Conservation (phyloP, 441 rosid genomes). For the Euphorbia celastroides region DNA sequence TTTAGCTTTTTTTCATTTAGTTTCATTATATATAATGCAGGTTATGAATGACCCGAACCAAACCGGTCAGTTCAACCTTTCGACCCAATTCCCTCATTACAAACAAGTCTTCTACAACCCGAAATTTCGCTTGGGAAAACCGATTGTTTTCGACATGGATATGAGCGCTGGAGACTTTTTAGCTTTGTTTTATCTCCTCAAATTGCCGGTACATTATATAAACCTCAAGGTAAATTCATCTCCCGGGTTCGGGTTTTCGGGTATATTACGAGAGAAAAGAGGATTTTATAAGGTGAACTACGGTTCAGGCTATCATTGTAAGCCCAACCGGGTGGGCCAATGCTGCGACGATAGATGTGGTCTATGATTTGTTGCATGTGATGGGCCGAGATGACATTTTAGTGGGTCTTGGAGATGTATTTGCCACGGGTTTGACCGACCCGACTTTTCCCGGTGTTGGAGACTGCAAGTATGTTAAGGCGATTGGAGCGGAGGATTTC, state of each 20-base stretch:
- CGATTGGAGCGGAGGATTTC: slow-evolving; percentile 68
- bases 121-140: slow-evolving; percentile 53
- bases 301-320: slow-evolving; percentile 64
- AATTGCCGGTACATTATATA: slow-evolving; percentile 62
- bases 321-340: slow-evolving; percentile 94
- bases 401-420: slow-evolving; percentile 73
- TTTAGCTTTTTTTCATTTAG: not conserved
- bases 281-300: not conserved
- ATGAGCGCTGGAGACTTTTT: slow-evolving; percentile 96
- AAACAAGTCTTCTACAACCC: slow-evolving; percentile 50
- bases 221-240: slow-evolving; percentile 52
- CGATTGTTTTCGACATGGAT: slow-evolving; percentile 85
- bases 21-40: slow-evolving; percentile 30
- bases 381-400: slow-evolving; percentile 96
- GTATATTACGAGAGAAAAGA: not conserved
- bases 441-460: slow-evolving; percentile 42
- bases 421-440: slow-evolving; percentile 63
- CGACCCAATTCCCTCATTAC: slow-evolving; percentile 63
- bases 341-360: slow-evolving; percentile 75
- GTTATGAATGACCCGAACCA: slow-evolving; percentile 55
- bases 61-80: slow-evolving; percentile 60
- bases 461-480: slow-evolving; percentile 65
- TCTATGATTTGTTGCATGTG: slow-evolving; percentile 88
- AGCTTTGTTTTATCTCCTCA: slow-evolving; percentile 74
- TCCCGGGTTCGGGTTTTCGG: not conserved